Base-by-base conservation (phyloP, 305 asterid genomes). In the Fraxinus dipetala region DNA sequence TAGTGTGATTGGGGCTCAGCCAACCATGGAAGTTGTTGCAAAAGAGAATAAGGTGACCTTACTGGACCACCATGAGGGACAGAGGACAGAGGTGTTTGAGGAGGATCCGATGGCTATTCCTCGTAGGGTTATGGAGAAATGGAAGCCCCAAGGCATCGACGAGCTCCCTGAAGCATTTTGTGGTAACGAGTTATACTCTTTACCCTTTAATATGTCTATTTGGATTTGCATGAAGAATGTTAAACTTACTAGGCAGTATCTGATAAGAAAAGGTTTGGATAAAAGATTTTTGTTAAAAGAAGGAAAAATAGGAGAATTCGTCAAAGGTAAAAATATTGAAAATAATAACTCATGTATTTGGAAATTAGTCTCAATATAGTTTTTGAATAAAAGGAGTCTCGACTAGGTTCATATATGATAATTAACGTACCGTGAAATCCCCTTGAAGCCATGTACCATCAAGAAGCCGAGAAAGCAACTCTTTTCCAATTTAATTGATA, bases 1-100 rank as follows among this genome's bases (percentile, higher is more conserved):
- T 82, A 96, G 99, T 88, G 96, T 96, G 70, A 80, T 96, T 89
- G 98, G 99, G 83, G 96, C 99, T 84, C 99, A 93, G 85, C 99
- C 99, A 30, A 84, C 95, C 9, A 94, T 96, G 99, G 99, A 96
- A 86, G 87, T 96, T 85, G 89, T 96, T 78, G 97, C 98, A 61
- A 93, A 94, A 86, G 95, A 92, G 87, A 92, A 94, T 86, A 83
- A 78, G 90, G 98, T 96, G 78, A 94, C 96, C 73, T 65, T 92
- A 78, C 87, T 96, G 86, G 99, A 96, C 87, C 99, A 96, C 86
- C 87, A 76, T 79, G 87, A 83, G 79, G 92, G 95, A 83, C 77
- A 84, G 74, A 89, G 89, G 54, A 85, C 85, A 6, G 93, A 90
- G 87, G 88, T 88, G 85, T 89, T 89, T 87, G 94, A 83, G 43